Evolutionary conservation across 2,329 filamentous ascomycete genomes (phyloP), one percentile per base, ranked within the genome.

Genomic region (Venturia asperata): DNA sequence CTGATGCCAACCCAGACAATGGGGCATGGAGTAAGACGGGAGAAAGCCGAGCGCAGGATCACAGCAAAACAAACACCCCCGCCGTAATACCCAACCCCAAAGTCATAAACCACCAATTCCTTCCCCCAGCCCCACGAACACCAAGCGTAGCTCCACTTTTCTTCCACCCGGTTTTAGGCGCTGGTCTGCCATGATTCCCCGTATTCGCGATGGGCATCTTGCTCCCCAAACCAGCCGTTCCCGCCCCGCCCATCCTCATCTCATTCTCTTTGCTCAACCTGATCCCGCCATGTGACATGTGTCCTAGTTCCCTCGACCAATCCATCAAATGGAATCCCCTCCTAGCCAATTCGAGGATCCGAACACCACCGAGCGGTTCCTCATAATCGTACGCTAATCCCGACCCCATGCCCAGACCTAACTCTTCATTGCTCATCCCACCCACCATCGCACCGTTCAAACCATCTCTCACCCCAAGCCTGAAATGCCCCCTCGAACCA

Each of bases 321-420:
- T 64, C 49, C 34, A 55, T 27, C 15, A 64, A 34, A 39, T 64
- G 63, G 13, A 64, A 6, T 11, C 63, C 63, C 27, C 63, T 9
- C 19, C 34, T 64, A 11, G 37, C 52, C 27, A 64, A 19, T 13
- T 64, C 63, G 6, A 64, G 11, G 34, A 64, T 39, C 27, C 63
- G 17, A n/a, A 64, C 63, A 24, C 63, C 63, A 13, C 37, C 52
- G 11, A 64, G n/a, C 1, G 42, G 41, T 49, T 63, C 43, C 2
- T 63, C 61, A 17, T 30, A 45, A 27, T 63, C 43, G 21, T 21
- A 30, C 15, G 9, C 61, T 11, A 27, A n/a, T 19, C 42, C 61
- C 42, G 19, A 13, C 3, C 43, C 47, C 47, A 27, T 15, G 1
- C 47, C 47, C 24, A 52, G 24, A 15, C 47, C 47, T 21, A 52